These are phyloP conservation scores for Kwoniella bestiolae DNA, from an alignment of 768 basidiomycete genomes.

Conservation along the genomic window DNA sequence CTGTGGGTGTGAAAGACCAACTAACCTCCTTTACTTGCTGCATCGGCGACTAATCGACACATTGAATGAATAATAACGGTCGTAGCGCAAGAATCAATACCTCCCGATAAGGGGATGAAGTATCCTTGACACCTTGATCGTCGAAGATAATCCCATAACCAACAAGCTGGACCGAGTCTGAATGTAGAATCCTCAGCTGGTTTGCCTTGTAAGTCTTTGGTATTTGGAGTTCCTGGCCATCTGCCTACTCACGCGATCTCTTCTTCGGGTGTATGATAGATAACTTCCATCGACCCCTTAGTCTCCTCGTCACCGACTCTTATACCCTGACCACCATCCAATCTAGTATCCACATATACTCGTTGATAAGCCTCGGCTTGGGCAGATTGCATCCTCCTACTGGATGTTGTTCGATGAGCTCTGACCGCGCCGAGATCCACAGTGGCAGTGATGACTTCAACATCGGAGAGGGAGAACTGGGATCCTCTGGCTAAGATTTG, in stretches of 20 bases:
- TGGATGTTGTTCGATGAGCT: constrained; percentile 77
- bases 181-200: neutral
- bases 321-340: constrained; percentile 75
- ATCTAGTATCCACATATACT: constrained; percentile 76
- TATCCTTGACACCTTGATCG: constrained; percentile 92
- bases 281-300: constrained; percentile 62
- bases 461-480: constrained; percentile 93
- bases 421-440: constrained; percentile 97
- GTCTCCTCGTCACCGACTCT: constrained; percentile 62
- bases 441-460: constrained; percentile 94
- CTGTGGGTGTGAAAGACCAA: neutral
- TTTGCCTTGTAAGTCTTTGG: neutral
- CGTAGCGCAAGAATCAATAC: constrained; percentile 96
- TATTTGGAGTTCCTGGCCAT: neutral
- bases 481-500: constrained; percentile 90
- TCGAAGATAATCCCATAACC: constrained; percentile 99
- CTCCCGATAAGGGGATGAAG: constrained; percentile 92
- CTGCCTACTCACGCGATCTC: constrained; percentile 83
- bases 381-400: constrained; percentile 88
- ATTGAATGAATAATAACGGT: constrained; percentile 95
- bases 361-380: constrained; percentile 74
- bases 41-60: constrained; percentile 86
- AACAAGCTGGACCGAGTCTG: constrained; percentile 95
- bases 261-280: constrained; percentile 87
- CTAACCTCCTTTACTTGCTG: constrained; percentile 73